A percentile compares a stretch with the other conserved stretches of the same genome.
Evolutionary conservation across 345 rosid genomes (phyloP).

Genomic region (Nephelium lappaceum): DNA sequence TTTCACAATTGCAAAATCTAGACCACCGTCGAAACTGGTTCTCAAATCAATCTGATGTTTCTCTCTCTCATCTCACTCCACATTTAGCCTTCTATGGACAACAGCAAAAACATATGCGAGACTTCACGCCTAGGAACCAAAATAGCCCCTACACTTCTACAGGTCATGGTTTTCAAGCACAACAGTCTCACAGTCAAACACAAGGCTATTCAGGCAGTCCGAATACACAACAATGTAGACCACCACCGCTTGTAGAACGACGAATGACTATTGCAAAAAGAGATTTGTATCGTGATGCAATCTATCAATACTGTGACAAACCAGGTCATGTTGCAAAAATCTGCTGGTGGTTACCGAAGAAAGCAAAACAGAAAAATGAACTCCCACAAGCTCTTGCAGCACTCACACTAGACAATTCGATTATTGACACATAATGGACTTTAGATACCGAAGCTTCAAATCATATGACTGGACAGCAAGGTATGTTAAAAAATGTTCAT

Average conservation of each 20-base stretch:
- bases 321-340: background rate
- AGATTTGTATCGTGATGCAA: background rate
- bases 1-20: slow-evolving; percentile 10
- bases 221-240: background rate
- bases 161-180: slow-evolving; percentile 12
- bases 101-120: background rate
- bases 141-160: background rate
- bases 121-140: background rate
- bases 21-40: slow-evolving; percentile 10
- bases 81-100: slow-evolving; percentile 18
- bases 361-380: background rate
- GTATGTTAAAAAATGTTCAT: background rate
- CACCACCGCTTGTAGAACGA: background rate
- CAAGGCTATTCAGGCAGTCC: background rate
- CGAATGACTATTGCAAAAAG: background rate
- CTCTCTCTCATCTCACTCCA: background rate
- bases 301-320: background rate
- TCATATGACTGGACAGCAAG: background rate
- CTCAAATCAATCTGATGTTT: background rate
- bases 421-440: background rate
- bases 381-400: slow-evolving; percentile 6
- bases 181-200: background rate
- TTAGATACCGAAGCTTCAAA: background rate
- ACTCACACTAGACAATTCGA: background rate
- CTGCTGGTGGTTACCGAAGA: background rate